Evolutionary conservation across 2,329 filamentous ascomycete genomes (phyloP), one percentile per base, ranked within the genome.

Genomic region (Knufia petricola): DNA sequence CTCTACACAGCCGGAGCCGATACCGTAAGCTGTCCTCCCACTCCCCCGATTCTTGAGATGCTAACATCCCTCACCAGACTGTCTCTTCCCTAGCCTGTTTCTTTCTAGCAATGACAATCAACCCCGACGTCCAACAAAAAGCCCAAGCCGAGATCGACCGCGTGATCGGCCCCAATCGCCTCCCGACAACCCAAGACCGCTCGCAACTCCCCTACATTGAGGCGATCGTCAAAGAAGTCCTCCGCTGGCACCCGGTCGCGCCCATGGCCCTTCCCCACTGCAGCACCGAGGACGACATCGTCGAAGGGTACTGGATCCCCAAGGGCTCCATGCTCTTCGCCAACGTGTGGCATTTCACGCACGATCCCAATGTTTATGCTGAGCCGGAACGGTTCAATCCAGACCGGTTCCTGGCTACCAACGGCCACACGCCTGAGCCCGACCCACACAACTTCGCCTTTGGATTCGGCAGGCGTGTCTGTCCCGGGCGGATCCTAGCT

Each of bases 181-280:
- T 69, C 9, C 77, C 77, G 0, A 61, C 58, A 15, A 73, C 70
- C 59, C 66, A 71, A 26, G 76, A 80, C 55, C 65, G 67, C 19
- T 60, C 65, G 0, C 60, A 64, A 2, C 58, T 81, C 10, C 75
- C 76, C 0, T 81, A 80, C 55, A 58, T 79, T 26, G 66, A 69
- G 17, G 73, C 72, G 1, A 65, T 77, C 9, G 67, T 78, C 15
- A 78, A 79, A 52, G 78, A 82, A 51, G 67, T 74, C 1, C 63
- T 79, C 13, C 68, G 77, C 2, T 56, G 54, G 54, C 45, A 50
- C 17, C 68, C 69, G 1, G 63, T 68, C 0, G 66, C 66, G 1
- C 69, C 71, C 0, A 58, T 72, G 0, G 71, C 67, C 0, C 66
- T 70, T 1, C 73, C 72, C 0, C 73, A 77, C 49, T 70, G 71